Evolutionary conservation across 1,284 basidiomycete genomes (phyloP).

Genomic region (Rhodofomes roseus): DNA sequence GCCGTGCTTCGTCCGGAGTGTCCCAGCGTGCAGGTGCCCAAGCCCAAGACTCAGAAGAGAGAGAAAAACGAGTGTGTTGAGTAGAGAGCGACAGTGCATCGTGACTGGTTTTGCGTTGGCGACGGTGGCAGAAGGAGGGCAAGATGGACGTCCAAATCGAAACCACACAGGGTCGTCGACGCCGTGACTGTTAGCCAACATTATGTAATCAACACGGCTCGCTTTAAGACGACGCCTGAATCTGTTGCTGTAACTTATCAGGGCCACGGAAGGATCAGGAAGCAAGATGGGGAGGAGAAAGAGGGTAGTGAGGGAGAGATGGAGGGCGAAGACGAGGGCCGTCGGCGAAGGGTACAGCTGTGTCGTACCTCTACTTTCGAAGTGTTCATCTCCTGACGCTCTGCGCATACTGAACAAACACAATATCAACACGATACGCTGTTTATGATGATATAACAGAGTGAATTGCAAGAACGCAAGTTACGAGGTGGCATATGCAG

Average conservation of each 20-base stretch:
- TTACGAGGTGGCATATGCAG: background rate
- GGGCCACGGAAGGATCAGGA: too few species aligned
- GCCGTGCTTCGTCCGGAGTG: background rate
- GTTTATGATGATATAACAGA: too few species aligned
- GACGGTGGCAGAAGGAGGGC: too few species aligned
- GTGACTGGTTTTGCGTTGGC: background rate
- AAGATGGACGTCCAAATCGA: background rate
- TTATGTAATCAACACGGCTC: background rate
- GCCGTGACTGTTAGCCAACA: background rate
- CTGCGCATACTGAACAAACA: too few species aligned
- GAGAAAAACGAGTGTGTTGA: background rate
- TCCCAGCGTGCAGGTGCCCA: background rate
- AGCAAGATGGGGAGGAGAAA: too few species aligned
- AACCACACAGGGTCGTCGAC: background rate
- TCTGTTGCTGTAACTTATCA: background rate
- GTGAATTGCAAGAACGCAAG: too few species aligned
- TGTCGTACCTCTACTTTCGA: too few species aligned
- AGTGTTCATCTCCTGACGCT: too few species aligned
- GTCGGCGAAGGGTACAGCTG: too few species aligned
- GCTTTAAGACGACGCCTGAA: background rate
- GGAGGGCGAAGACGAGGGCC: too few species aligned
- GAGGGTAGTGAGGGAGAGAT: too few species aligned
- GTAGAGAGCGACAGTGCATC: background rate
- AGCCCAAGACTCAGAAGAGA: background rate
- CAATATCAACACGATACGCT: too few species aligned